phyloP scores from a whole-genome alignment of 192 early-diverging fungal species.

The Rhizoclosmatium globosum region DNA sequence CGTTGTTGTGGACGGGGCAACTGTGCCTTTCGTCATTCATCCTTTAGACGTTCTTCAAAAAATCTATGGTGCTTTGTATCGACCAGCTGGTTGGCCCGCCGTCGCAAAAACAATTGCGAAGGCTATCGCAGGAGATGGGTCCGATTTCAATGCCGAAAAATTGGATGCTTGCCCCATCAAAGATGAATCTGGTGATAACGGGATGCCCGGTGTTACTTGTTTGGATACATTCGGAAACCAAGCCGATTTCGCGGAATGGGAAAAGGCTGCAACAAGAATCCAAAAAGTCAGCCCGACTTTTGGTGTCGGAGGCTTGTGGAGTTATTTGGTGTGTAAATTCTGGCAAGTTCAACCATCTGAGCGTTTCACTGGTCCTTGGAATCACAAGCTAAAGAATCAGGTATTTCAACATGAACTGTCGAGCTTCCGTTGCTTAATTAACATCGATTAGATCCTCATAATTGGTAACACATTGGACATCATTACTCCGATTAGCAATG shows the following conservation, averaged over 20 bases:
- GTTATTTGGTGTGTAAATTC: constrained; percentile 26
- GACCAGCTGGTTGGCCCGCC: constrained; percentile 28
- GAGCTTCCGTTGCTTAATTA: not conserved
- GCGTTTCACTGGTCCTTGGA: constrained; percentile 56
- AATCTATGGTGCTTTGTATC: constrained; percentile 26
- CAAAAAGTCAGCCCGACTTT: not conserved
- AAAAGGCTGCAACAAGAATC: not conserved
- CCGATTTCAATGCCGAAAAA: not conserved
- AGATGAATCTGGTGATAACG: constrained; percentile 16
- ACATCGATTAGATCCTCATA: not conserved
- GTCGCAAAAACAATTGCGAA: constrained; percentile 21
- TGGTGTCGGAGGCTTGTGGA: not conserved
- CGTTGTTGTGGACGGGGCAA: constrained; percentile 9
- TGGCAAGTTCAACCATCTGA: constrained; percentile 44
- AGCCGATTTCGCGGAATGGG: constrained; percentile 9
- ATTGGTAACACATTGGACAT: constrained; percentile 52
- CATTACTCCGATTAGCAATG: constrained; percentile 52
- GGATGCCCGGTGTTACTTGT: not conserved
- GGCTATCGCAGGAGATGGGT: constrained; percentile 27
- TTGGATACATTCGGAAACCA: constrained; percentile 12
- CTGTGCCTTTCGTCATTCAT: constrained; percentile 25
- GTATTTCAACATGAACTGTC: no score
- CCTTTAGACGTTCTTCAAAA: not conserved
- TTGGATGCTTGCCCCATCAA: constrained; percentile 2
- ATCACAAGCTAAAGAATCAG: constrained; percentile 39